Evolutionary conservation across 2,329 filamentous ascomycete genomes (phyloP), one percentile per base, ranked within the genome.

Genomic region (Pseudopithomyces maydicus): DNA sequence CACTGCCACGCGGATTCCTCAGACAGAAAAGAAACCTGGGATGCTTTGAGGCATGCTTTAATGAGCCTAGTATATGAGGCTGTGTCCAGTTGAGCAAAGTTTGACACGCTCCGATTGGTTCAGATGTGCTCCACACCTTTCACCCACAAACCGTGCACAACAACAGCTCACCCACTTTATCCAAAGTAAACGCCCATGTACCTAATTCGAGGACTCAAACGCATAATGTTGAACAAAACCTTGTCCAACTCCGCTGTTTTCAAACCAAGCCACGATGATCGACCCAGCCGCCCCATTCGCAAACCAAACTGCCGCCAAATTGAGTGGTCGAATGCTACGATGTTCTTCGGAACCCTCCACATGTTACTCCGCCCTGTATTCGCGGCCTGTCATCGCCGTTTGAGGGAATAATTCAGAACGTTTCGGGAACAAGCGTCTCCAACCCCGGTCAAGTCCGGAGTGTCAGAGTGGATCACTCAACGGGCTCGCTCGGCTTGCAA

Each of bases 381-480:
- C 58, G 46, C 44, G 52, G 57, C 59, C 57, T 54, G 41, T 54
- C 51, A 50, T 54, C 46, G 26, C 54, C 56, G 32, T 29, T 52
- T 63, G 58, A 55, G 60, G 58, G 44, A 61, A 36, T 52, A 38
- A 38, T 53, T 58, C 58, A 54, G 56, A 50, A 44, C 42, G 67
- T 68, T 68, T 70, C 66, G 67, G 54, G 58, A 54, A 51, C 45
- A 56, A 29, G 63, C 61, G 58, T 58, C 54, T 64, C 58, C 57
- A 52, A 54, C 39, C 12, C 35, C 51, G 48, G 42, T 46, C 41
- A 19, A 55, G 57, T 61, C 62, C 55, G 55, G 19, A 62, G 65
- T 65, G 39, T 67, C 61, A 64, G 57, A 47, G 38, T 61, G 22
- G 61, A 52, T 63, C 55, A 52, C 42, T 58, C 48, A 47, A 20